Evolutionary conservation across 352 stramenopile species (phyloP).

Genomic region (Nothophytophthora sp.): DNA sequence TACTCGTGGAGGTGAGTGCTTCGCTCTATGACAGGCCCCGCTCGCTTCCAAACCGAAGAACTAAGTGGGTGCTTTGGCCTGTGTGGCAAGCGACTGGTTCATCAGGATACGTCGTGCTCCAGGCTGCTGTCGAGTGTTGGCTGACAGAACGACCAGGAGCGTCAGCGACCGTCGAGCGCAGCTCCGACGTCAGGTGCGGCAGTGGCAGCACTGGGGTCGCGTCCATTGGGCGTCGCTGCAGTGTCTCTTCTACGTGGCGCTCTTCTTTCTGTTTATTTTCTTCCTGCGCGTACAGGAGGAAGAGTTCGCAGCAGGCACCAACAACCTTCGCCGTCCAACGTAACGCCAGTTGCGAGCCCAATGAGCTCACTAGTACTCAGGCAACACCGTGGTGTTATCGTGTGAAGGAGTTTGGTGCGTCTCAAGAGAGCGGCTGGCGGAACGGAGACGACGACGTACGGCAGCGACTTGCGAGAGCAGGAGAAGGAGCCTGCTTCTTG

Average conservation of each 20-base stretch:
- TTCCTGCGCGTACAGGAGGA: constrained; percentile 68
- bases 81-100: too few relatives aligned
- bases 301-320: constrained; percentile 39
- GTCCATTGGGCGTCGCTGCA: constrained; percentile 58
- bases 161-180: not conserved
- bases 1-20: too few relatives aligned
- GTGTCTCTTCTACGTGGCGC: constrained; percentile 60
- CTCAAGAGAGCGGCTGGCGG: too few relatives aligned
- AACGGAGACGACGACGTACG: too few relatives aligned
- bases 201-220: constrained; percentile 55
- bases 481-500: too few relatives aligned
- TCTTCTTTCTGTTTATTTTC: constrained; percentile 63
- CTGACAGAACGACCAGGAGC: not conserved
- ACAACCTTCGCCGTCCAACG: constrained; percentile 15
- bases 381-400: too few relatives aligned
- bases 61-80: constrained; percentile 3
- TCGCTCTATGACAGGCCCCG: not conserved
- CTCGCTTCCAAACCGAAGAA: not conserved
- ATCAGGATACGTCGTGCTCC: not conserved
- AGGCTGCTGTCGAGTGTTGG: not conserved
- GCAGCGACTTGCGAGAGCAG: too few relatives aligned
- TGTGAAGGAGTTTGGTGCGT: too few relatives aligned
- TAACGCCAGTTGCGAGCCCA: not conserved
- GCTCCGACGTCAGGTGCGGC: constrained; percentile 13
- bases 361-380: too few relatives aligned